Conservation (phyloP, 2,329 filamentous ascomycete species). For the Arthrobotrys conoides region DNA sequence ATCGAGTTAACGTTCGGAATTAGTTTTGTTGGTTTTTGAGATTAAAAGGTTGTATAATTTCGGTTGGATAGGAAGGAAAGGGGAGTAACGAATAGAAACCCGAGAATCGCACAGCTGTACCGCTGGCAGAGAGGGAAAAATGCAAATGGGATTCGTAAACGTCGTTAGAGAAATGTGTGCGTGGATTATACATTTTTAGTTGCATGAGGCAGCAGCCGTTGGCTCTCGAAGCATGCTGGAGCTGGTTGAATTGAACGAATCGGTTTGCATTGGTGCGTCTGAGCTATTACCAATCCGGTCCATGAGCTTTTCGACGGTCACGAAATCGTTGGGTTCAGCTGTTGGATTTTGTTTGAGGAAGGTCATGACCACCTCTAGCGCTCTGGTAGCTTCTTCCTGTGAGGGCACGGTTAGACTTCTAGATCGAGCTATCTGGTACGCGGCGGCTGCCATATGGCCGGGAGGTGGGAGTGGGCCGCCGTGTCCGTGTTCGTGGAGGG, state of each 20-base stretch:
- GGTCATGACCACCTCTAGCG: constrained; percentile 83
- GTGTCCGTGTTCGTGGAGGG: constrained; percentile 39
- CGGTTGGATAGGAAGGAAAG: constrained; percentile 12
- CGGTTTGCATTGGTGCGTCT: constrained; percentile 69
- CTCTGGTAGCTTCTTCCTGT: constrained; percentile 86
- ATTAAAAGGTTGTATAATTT: constrained; percentile 33
- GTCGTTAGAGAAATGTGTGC: constrained; percentile 24
- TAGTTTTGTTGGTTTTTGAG: constrained; percentile 32
- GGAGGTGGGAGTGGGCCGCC: constrained; percentile 20
- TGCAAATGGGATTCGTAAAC: constrained; percentile 54
- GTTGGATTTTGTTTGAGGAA: constrained; percentile 82
- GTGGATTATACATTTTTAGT: constrained; percentile 33
- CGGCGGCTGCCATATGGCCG: constrained; percentile 33
- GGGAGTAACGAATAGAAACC: constrained; percentile 33
- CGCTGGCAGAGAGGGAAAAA: constrained; percentile 25
- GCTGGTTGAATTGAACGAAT: constrained; percentile 45
- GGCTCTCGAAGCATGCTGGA: constrained; percentile 56
- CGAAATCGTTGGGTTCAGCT: constrained; percentile 82
- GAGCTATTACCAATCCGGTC: constrained; percentile 68
- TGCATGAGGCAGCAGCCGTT: constrained; percentile 57
- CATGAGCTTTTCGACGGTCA: constrained; percentile 83
- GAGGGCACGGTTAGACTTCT: constrained; percentile 71
- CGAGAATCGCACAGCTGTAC: constrained; percentile 9
- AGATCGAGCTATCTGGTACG: constrained; percentile 60
- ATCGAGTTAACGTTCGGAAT: constrained; percentile 28